phyloP scores from a whole-genome alignment of 352 stramenopile species.

The Globisporangium iwayamae region DNA sequence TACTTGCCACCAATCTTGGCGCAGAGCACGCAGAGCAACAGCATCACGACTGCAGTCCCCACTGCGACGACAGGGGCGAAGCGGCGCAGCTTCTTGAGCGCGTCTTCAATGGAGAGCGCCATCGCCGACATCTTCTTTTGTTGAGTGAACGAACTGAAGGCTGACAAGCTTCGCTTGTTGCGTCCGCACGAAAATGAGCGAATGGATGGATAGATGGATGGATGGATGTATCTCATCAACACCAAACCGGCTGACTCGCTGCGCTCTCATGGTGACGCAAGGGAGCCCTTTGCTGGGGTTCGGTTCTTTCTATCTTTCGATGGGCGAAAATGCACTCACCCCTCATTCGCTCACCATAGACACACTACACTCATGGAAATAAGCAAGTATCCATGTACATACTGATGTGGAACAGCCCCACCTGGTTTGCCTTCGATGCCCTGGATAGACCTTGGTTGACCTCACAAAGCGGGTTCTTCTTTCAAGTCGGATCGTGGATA shows the following conservation, averaged over 20 bases:
- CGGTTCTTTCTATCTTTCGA: constrained; percentile 9
- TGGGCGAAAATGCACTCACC: not conserved
- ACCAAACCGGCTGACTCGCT: not conserved
- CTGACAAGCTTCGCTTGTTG: not conserved
- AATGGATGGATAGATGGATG: not conserved
- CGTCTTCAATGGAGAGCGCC: not conserved
- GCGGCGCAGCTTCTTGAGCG: constrained; percentile 1
- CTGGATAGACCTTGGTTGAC: no score
- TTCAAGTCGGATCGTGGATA: not conserved
- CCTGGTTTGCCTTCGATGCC: not conserved
- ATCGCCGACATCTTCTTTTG: not conserved
- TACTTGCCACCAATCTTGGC: constrained; percentile 37
- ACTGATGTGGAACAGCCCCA: not conserved
- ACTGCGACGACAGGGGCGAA: constrained; percentile 31
- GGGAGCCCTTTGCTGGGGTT: not conserved
- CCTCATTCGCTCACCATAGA: no score
- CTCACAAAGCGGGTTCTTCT: not conserved
- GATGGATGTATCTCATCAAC: not conserved
- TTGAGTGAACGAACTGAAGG: not conserved
- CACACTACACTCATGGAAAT: not conserved
- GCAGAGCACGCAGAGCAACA: constrained; percentile 42
- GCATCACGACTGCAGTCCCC: constrained; percentile 25
- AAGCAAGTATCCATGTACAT: not conserved
- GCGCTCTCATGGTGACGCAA: not conserved
- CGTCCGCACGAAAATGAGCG: constrained; percentile 5